These are phyloP conservation scores for Mycena citricolor DNA, from an alignment of 1,284 basidiomycete genomes.

Conservation along the genomic window DNA sequence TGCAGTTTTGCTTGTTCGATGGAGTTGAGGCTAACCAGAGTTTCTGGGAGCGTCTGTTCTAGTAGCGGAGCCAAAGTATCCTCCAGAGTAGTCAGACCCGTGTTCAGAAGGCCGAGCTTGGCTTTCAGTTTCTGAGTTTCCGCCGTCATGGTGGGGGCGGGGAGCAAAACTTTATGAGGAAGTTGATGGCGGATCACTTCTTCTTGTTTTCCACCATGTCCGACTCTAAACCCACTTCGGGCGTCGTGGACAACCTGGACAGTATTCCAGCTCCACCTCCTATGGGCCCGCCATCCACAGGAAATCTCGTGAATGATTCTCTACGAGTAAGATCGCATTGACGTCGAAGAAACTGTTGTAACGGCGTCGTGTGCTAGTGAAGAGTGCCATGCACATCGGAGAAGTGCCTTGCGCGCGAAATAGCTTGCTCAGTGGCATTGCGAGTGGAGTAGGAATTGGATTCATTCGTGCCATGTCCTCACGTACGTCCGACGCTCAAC, in stretches of 20 bases:
- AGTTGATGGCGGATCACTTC: background rate
- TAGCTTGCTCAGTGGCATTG: constrained; percentile 45
- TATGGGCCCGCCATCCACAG: constrained; percentile 37
- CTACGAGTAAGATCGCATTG: constrained; percentile 29
- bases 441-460: constrained; percentile 49
- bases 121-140: constrained; percentile 56
- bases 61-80: constrained; percentile 61
- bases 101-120: constrained; percentile 50
- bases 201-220: constrained; percentile 5
- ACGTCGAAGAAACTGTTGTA: background rate
- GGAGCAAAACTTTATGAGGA: background rate
- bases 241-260: constrained; percentile 16
- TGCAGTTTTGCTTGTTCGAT: constrained; percentile 82
- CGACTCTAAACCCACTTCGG: constrained; percentile 13
- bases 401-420: constrained; percentile 69
- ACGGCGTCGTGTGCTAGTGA: constrained; percentile 15
- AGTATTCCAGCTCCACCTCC: constrained; percentile 33
- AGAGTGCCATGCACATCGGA: constrained; percentile 42
- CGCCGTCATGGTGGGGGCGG: constrained; percentile 43
- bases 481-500: constrained; percentile 30
- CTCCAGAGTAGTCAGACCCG: constrained; percentile 68
- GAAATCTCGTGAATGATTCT: constrained; percentile 37
- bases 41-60: constrained; percentile 63
- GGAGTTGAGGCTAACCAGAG: constrained; percentile 59
- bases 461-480: constrained; percentile 47